Evolutionary conservation across 1,284 basidiomycete species (phyloP).

Genomic region (Cerrena zonata): DNA sequence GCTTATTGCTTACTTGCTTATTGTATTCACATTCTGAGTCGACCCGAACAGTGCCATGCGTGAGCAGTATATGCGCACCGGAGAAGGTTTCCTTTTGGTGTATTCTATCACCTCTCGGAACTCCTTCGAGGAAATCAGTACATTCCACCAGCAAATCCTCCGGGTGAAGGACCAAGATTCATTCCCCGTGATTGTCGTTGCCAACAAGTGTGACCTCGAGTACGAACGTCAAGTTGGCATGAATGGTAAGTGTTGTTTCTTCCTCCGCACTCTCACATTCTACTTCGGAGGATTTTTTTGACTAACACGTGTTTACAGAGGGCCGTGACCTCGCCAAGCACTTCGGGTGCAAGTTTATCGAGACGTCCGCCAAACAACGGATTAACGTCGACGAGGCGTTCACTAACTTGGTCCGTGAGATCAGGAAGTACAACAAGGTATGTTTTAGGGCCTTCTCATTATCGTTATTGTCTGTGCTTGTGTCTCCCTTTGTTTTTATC

Average conservation of each 20-base stretch:
- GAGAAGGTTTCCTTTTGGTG: slow-evolving; percentile 97
- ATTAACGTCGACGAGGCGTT: slow-evolving; percentile 99
- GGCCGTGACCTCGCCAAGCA: slow-evolving; percentile 95
- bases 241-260: slow-evolving; percentile 60
- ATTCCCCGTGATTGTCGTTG: slow-evolving; percentile 96
- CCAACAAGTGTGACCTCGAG: slow-evolving; percentile 98
- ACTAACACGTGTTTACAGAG: slow-evolving; percentile 53
- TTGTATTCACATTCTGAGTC: slow-evolving; percentile 3
- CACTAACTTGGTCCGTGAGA: slow-evolving; percentile 91
- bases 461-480: neutral
- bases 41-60: slow-evolving; percentile 75
- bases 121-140: slow-evolving; percentile 96
- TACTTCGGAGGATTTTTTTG: neutral
- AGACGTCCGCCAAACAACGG: slow-evolving; percentile 97
- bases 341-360: slow-evolving; percentile 95
- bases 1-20: neutral
- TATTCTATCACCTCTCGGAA: slow-evolving; percentile 98
- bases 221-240: slow-evolving; percentile 96
- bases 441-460: slow-evolving; percentile 8
- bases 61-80: slow-evolving; percentile 95
- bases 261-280: neutral
- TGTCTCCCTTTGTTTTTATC: neutral
- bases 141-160: slow-evolving; percentile 96
- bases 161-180: slow-evolving; percentile 96
- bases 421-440: slow-evolving; percentile 92